Evolutionary conservation across 495 filamentous ascomycete species (phyloP), one percentile per base, ranked within the genome.

Genomic region (Viridothelium virens): DNA sequence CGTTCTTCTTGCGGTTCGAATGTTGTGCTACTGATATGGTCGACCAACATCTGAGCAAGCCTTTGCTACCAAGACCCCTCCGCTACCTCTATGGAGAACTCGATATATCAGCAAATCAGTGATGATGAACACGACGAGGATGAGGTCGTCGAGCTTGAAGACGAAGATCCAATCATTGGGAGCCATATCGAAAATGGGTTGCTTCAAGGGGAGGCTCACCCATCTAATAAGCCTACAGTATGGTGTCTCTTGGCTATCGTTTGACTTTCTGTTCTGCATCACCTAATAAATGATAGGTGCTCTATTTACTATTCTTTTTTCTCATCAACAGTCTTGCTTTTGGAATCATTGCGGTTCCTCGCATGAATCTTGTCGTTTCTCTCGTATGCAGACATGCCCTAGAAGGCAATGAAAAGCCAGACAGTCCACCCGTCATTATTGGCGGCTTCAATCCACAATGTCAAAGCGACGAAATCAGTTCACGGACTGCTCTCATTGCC

Each of bases 371-470:
- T 14, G 53, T 59, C 53, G 14, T 59, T 59, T 59, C 53, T 59
- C 53, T 59, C 18, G 53, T 59, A 11, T 59, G 53, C 31, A 59
- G 14, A 11, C n/a, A 59, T 59, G 53, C 53, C 31, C 14, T 59
- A 36, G 31, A 59, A 59, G 14, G 18, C 31, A 7, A 33, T 7
- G 53, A 36, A 53, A 14, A 53, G 31, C 41, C 6, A 44, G 41
- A 7, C 41, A 59, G 2, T 3, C 53, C 33, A 18, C 53, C 33
- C 31, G 53, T 66, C 16, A 62, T 66, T 44, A 61, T 66, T 25
- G 64, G 64, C 25, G 64, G 46, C 11, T 66, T 37, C 56, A 66
- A 66, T 44, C 64, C 64, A 4, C 64, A 66, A 66, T 66, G 64
- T 61, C 31, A 38, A 44, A 34, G 37, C 5, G 37, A 41, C 34